A percentile compares a stretch with the other conserved stretches of the same genome.
phyloP scores from a whole-genome alignment of 306 rosid species.

The Casuarina glauca region DNA sequence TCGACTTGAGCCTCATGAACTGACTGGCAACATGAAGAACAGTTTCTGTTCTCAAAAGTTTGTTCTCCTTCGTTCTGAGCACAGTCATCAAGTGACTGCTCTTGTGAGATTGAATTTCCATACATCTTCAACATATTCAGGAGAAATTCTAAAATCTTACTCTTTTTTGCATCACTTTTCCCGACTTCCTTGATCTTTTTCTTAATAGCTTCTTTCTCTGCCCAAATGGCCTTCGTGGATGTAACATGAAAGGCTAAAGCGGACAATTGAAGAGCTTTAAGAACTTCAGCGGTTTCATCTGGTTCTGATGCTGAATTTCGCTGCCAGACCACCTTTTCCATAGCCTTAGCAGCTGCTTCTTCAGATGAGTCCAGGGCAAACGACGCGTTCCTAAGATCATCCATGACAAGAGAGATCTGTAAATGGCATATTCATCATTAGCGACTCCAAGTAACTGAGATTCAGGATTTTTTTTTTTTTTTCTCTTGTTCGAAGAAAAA shows the following conservation, averaged over 20 bases:
- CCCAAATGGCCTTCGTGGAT: constrained; percentile 47
- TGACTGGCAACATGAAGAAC: constrained; percentile 25
- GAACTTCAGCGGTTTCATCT: constrained; percentile 44
- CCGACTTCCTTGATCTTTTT: constrained; percentile 47
- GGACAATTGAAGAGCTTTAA: constrained; percentile 58
- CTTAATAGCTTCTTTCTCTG: constrained; percentile 62
- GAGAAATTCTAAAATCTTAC: constrained; percentile 52
- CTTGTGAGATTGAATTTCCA: constrained; percentile 38
- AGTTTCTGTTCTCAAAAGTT: constrained; percentile 34
- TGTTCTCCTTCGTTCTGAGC: constrained; percentile 31
- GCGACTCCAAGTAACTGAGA: constrained; percentile 23
- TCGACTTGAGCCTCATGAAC: constrained; percentile 30
- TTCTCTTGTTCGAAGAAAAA: not conserved
- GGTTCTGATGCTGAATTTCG: constrained; percentile 44
- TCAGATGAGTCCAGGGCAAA: constrained; percentile 61
- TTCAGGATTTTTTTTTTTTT: not conserved
- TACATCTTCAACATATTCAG: constrained; percentile 50
- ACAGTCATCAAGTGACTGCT: constrained; percentile 37
- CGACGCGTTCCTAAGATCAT: constrained; percentile 52
- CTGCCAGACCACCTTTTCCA: constrained; percentile 49
- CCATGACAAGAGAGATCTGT: constrained; percentile 71
- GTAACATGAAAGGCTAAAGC: constrained; percentile 59
- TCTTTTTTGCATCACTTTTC: constrained; percentile 43
- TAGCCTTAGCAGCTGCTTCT: constrained; percentile 66
- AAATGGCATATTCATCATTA: constrained; percentile 29